Conservation (phyloP, 1,284 basidiomycete species). For the Ceratorhiza oryzae-sativae region DNA sequence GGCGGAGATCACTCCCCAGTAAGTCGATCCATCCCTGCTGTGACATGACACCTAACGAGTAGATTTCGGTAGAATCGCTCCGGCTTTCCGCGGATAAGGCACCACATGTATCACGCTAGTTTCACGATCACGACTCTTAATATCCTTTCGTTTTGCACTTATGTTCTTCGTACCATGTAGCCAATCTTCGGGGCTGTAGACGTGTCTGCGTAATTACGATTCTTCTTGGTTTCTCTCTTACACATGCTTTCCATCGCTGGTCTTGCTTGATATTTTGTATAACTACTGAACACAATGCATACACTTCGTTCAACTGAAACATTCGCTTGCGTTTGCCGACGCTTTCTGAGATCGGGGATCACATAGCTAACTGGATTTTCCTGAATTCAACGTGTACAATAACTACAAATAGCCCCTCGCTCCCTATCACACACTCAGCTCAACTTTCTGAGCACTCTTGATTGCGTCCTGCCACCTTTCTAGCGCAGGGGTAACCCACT, state of each 20-base stretch:
- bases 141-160: neutral
- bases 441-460: constrained; percentile 58
- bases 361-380: no score
- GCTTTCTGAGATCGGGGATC: no score
- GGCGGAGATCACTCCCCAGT: constrained; percentile 31
- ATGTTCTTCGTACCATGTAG: constrained; percentile 12
- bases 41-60: neutral
- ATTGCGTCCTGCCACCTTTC: constrained; percentile 67
- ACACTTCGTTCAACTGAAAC: neutral
- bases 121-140: neutral
- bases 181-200: neutral
- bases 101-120: neutral
- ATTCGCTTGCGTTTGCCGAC: neutral
- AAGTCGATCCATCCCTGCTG: neutral
- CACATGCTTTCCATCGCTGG: neutral
- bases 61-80: neutral
- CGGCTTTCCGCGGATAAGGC: constrained; percentile 8
- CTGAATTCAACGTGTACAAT: constrained; percentile 14
- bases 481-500: constrained; percentile 91
- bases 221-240: neutral
- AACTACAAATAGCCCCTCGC: neutral
- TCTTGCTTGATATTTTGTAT: neutral
- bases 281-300: constrained; percentile 2
- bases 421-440: constrained; percentile 44
- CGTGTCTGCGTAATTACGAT: neutral